These are phyloP conservation scores for Blastocystis sp. DNA, from an alignment of 352 stramenopile species.

Conservation along the genomic window DNA sequence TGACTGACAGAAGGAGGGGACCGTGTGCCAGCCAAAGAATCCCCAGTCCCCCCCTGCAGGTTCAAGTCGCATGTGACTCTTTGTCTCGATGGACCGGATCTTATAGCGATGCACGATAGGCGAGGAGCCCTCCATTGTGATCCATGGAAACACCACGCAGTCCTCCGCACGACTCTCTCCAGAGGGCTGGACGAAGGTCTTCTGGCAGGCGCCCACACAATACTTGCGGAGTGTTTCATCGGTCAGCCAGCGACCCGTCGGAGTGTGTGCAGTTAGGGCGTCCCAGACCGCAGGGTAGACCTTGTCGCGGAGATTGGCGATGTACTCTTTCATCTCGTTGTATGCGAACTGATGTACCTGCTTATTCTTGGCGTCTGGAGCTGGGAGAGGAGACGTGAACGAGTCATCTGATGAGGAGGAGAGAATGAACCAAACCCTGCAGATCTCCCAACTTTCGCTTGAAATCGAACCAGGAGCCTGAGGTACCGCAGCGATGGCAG, in stretches of 20 bases:
- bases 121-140: constrained; percentile 65
- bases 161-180: constrained; percentile 68
- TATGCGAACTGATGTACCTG: constrained; percentile 41
- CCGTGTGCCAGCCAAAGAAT: constrained; percentile 96
- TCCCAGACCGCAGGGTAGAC: neutral
- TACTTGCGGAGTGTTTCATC: constrained; percentile 77
- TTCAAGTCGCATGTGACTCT: constrained; percentile 77
- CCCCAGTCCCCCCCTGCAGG: constrained; percentile 88
- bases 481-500: constrained; percentile 78
- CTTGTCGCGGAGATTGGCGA: constrained; percentile 21
- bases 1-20: constrained; percentile 76
- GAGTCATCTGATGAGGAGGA: neutral
- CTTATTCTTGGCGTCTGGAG: neutral
- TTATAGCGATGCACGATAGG: constrained; percentile 70
- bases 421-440: neutral
- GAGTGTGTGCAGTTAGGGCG: neutral
- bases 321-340: constrained; percentile 48
- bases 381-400: neutral
- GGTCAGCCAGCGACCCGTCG: constrained; percentile 69
- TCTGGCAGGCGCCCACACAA: constrained; percentile 78
- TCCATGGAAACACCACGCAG: constrained; percentile 91
- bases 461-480: constrained; percentile 81
- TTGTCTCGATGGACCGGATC: constrained; percentile 76
- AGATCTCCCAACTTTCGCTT: constrained; percentile 71
- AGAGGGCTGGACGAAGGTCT: constrained; percentile 74